Percentiles rank a stretch among this genome's conserved stretches.
Conservation (phyloP, 2,329 filamentous ascomycete species). For the Colletotrichum filicis region DNA sequence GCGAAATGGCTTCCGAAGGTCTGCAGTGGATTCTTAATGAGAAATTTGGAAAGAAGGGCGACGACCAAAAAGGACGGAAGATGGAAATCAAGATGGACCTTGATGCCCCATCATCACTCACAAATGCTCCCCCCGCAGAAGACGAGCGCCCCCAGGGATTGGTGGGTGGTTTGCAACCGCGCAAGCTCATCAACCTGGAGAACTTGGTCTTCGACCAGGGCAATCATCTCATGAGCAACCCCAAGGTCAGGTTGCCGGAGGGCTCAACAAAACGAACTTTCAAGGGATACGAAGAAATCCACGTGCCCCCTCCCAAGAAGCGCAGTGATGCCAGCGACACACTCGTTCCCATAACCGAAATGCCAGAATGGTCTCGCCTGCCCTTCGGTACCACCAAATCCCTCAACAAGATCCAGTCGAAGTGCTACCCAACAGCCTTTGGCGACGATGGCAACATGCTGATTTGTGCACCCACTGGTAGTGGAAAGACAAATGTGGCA, state of each 20-base stretch:
- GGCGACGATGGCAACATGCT: conserved; percentile 97
- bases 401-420: conserved; percentile 95
- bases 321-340: conserved; percentile 83
- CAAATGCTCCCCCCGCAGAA: conserved; percentile 55
- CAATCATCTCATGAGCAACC: conserved; percentile 99
- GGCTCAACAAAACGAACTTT: conserved; percentile 95
- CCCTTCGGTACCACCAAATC: conserved; percentile 89
- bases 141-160: conserved; percentile 73
- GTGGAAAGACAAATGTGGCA: conserved; percentile 97
- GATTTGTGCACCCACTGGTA: conserved; percentile 95
- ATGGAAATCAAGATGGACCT: conserved; percentile 97
- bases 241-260: conserved; percentile 91
- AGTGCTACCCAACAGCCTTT: conserved; percentile 91
- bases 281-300: conserved; percentile 98
- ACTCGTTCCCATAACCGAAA: conserved; percentile 84
- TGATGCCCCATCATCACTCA: conserved; percentile 74
- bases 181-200: conserved; percentile 90
- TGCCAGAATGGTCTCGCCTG: conserved; percentile 90
- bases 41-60: conserved; percentile 77
- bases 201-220: conserved; percentile 98
- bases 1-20: conserved; percentile 91
- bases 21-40: conserved; percentile 89
- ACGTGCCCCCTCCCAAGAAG: conserved; percentile 92
- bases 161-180: conserved; percentile 86
- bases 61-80: conserved; percentile 70